Conservation (phyloP, 768 basidiomycete species). For the Gautieria morchelliformis region DNA sequence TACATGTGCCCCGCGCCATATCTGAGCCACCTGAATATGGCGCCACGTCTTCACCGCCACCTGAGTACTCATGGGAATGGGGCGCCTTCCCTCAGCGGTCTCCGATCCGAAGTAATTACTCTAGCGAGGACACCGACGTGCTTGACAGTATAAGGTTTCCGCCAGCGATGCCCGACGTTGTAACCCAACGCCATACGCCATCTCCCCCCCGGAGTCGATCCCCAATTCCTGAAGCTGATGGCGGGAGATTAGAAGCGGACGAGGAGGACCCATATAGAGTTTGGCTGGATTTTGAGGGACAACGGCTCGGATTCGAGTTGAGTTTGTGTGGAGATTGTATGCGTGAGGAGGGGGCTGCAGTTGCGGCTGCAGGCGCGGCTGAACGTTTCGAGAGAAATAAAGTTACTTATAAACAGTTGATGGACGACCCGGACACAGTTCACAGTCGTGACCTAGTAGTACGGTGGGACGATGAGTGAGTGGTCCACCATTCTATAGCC, state of each 20-base stretch:
- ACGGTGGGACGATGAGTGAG: conserved; percentile 62
- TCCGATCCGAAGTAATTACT: conserved; percentile 46
- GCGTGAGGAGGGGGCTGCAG: conserved; percentile 10
- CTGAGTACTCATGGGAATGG: conserved; percentile 91
- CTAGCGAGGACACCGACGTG: conserved; percentile 19
- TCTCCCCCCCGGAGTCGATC: not conserved
- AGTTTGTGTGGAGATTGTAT: conserved; percentile 42
- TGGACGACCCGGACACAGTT: conserved; percentile 55
- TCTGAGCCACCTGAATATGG: conserved; percentile 13
- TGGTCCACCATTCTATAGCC: conserved; percentile 9
- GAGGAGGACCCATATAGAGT: conserved; percentile 54
- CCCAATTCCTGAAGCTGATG: conserved; percentile 13
- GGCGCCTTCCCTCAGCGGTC: conserved; percentile 80
- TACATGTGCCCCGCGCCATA: conserved; percentile 7
- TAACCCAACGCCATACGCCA: not conserved
- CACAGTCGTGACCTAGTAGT: conserved; percentile 61
- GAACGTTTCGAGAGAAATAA: conserved; percentile 49
- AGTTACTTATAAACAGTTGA: conserved; percentile 54
- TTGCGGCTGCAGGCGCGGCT: conserved; percentile 14
- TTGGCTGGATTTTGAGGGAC: conserved; percentile 52
- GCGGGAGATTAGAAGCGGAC: conserved; percentile 49
- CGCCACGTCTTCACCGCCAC: conserved; percentile 13
- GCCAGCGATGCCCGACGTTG: conserved; percentile 26
- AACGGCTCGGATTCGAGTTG: conserved; percentile 60
- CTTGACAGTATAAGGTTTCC: conserved; percentile 51